Percentiles rank a stretch among this genome's conserved stretches.
Evolutionary conservation across 2,329 filamentous ascomycete genomes (phyloP).

Genomic region (Aureobasidium pullulans): DNA sequence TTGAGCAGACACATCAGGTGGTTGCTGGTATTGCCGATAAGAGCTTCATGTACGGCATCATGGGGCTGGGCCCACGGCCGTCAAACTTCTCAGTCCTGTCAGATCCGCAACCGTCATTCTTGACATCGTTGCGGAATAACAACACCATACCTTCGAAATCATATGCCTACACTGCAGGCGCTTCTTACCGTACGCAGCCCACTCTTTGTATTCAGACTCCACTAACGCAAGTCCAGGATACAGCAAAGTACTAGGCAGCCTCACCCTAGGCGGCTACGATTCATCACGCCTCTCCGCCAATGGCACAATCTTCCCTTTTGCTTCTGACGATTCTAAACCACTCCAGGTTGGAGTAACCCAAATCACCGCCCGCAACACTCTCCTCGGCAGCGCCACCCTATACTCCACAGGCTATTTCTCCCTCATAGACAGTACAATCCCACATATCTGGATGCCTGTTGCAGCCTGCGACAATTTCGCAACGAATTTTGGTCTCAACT

Average conservation of each 20-base stretch:
- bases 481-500: conserved; percentile 30
- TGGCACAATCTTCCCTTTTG: conserved; percentile 50
- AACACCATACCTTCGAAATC: conserved; percentile 30
- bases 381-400: conserved; percentile 28
- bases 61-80: conserved; percentile 31
- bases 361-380: conserved; percentile 25
- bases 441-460: conserved; percentile 35
- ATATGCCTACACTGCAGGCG: conserved; percentile 37
- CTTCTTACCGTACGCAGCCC: conserved; percentile 19
- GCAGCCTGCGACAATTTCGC: conserved; percentile 29
- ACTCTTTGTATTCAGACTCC: not conserved
- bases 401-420: conserved; percentile 36
- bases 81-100: conserved; percentile 34
- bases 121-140: conserved; percentile 25
- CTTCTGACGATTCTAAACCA: conserved; percentile 48
- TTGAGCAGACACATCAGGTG: conserved; percentile 27
- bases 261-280: conserved; percentile 67
- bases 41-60: conserved; percentile 31
- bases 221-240: conserved; percentile 27
- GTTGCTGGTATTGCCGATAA: conserved; percentile 30
- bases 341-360: conserved; percentile 53
- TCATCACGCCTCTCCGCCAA: conserved; percentile 54
- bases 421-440: conserved; percentile 35
- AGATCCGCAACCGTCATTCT: conserved; percentile 25
- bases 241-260: conserved; percentile 32